Base-by-base conservation (phyloP, 495 filamentous ascomycete species). In the Pseudevernia furfuracea region DNA sequence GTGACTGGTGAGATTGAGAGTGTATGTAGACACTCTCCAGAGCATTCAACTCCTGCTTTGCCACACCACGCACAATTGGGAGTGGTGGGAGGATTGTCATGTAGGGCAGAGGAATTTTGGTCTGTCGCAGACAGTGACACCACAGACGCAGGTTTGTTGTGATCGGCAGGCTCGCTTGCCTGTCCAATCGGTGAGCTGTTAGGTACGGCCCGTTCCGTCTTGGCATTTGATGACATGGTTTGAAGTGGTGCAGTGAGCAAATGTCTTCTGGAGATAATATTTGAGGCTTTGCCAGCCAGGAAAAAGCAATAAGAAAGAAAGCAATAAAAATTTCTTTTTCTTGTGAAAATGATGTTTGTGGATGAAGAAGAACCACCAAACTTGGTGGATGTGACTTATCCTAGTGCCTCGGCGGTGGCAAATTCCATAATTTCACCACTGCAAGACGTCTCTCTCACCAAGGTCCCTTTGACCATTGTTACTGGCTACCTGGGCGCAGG, bases 401-500 rank as follows among this genome's bases (percentile, higher is more conserved):
- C 39, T 55, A 30, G 58, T 37, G n/a, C 7, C 55, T 28, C 44
- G 48, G 36, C 38, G 67, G 41, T 32, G 4, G 43, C 74, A 11
- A 76, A 74, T 28, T 60, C 71, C 52, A 71, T 64, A 21, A 63
- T 64, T 7, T 67, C 71, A n/a, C 64, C 76, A n/a, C 56, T 74
- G 59, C 77, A 81, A 53, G 82, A 84, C 64, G 75, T 80, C 38
- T 70, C 68, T 39, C 70, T 85, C 60, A 55, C 70, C 67, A 71
- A 92, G 74, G 92, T 96, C 19, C 94, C 94, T 43, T 94, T 98
- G 64, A 97, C 95, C 3, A 91, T 98, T 59, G 87, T 98, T 30
- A 98, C 94, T 36, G 91, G 91, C 11, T 98, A 97, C 69, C 83
- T 98, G 23, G 94, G 94, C 38, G 89, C 94, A 32, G 94, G 94